phyloP scores from a whole-genome alignment of 805 yeast genomes.

The Starmerella davenportii region DNA sequence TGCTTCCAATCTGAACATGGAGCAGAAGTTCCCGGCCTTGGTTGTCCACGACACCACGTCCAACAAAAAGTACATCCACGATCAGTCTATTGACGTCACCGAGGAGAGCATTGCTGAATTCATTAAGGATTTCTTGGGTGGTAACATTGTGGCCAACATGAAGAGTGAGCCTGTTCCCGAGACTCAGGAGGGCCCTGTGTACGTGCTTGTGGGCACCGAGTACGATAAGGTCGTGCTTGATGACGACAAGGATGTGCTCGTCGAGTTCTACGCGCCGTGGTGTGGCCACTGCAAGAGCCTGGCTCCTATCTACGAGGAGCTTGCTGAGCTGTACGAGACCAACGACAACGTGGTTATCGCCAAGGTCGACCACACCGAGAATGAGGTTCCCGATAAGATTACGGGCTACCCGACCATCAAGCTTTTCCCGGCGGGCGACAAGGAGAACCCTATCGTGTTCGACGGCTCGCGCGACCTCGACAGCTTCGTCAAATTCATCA shows the following conservation, averaged over 20 bases:
- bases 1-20: slow-evolving; percentile 66
- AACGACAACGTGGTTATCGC: slow-evolving; percentile 52
- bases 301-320: slow-evolving; percentile 75
- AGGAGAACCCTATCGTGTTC: slow-evolving; percentile 46
- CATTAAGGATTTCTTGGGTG: slow-evolving; percentile 44
- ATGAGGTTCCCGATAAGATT: slow-evolving; percentile 65
- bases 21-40: slow-evolving; percentile 59
- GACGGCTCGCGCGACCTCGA: slow-evolving; percentile 59
- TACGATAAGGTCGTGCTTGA: slow-evolving; percentile 51
- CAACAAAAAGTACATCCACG: slow-evolving; percentile 62
- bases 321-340: slow-evolving; percentile 48
- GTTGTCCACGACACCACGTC: slow-evolving; percentile 57
- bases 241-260: slow-evolving; percentile 53
- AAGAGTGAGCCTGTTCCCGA: slow-evolving; percentile 67
- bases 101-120: slow-evolving; percentile 40
- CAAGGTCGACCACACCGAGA: slow-evolving; percentile 72
- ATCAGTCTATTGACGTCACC: slow-evolving; percentile 39
- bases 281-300: slow-evolving; percentile 90
- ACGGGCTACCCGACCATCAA: slow-evolving; percentile 85
- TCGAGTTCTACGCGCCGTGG: slow-evolving; percentile 74
- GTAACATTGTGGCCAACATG: slow-evolving; percentile 49
- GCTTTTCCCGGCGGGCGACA: slow-evolving; percentile 75
- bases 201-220: slow-evolving; percentile 65
- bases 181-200: slow-evolving; percentile 50
- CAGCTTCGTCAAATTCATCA: slow-evolving; percentile 49